Evolutionary conservation across 164 flowering plant species (phyloP), one percentile per base, ranked within the genome.

Genomic region (grape (Vitis vinifera)): DNA sequence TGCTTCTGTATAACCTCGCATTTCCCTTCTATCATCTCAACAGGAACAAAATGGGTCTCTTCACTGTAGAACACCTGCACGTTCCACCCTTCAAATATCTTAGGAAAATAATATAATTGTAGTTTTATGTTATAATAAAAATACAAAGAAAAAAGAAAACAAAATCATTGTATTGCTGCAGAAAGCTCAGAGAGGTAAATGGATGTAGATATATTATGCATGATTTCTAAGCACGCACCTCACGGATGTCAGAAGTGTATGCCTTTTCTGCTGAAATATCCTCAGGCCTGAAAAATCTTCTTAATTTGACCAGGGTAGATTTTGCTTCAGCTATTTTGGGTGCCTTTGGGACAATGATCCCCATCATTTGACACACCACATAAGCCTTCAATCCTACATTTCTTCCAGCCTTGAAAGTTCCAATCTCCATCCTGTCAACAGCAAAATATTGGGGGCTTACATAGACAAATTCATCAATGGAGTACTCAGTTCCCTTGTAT

Each of bases 241-340:
- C 99, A 71, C 87, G 82, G 68, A 93, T 81, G 76, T 95, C 97
- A 29, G 97, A 91, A 47, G 62, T 70, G 79, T 95, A 91, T 30
- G 98, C 95, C 77, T 93, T 91, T 70, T 92, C 92, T 16, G 79
- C 55, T 62, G 98, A 93, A 57, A 91, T 73, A 50, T 95, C 99
- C 72, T 95, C 98, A 17, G 99, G 98, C 66, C 98, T 84, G 79
- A 82, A 95, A 80, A 90, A 95, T 79, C 97, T 87, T 68, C 91
- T 76, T 51, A 91, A 86, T 73, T 85, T 86, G 52, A 90, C 83
- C 68, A 76, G 15, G 1, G 85, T 79, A 37, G 83, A 82, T 64
- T 53, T 67, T 7, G 72, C 56, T 13, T 70, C 75, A 75, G 80
- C 77, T 63, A 81, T 31, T 70, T 77, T 82, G 16, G 85, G 37